Evolutionary conservation across 306 rosid genomes (phyloP), one percentile per base, ranked within the genome.

Genomic region (Spatholobus suberectus): DNA sequence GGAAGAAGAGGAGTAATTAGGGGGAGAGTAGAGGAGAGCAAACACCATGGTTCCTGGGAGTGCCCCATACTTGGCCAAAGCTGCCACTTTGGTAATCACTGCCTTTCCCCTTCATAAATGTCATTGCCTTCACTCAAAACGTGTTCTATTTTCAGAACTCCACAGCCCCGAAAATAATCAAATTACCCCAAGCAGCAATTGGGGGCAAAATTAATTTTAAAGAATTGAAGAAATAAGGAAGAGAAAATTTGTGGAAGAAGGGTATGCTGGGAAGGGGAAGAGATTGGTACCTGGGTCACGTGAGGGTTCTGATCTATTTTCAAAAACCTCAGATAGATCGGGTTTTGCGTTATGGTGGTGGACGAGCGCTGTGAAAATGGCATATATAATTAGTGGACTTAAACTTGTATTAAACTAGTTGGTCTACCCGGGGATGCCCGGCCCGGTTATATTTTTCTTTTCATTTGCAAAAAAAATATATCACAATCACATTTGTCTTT

Each of bases 21-120:
- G 89, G 1, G 86, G 86, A 66, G 89, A 86, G 86, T 82, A 82
- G 18, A 86, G 26, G 35, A 86, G 78, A 44, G 86, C 89, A 66
- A 70, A 82, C 7, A 78, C 38, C 89, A 86, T 86, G 38, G 81
- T 80, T 65, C 78, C 89, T 18, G 89, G 89, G 4, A 86, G 84
- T 38, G 77, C 80, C 5, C 23, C 86, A 26, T 62, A 82, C 54
- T 52, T 77, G 2, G 86, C 79, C 72, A 86, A 43, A 8, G 70
- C 84, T 46, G 89, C 84, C 14, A 86, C 75, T 82, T 86, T 86
- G 4, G 77, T 72, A 2, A 82, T 40, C 54, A 78, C 18, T 4
- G 89, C 20, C 57, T 86, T 83, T 23, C 89, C n/a, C 89, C 83
- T 55, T 86, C 86, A 86, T 43, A 13, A 86, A 82, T 40, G 81